Evolutionary conservation across 2,329 filamentous ascomycete species (phyloP).

Genomic region (Pseudogymnoascus sp.): DNA sequence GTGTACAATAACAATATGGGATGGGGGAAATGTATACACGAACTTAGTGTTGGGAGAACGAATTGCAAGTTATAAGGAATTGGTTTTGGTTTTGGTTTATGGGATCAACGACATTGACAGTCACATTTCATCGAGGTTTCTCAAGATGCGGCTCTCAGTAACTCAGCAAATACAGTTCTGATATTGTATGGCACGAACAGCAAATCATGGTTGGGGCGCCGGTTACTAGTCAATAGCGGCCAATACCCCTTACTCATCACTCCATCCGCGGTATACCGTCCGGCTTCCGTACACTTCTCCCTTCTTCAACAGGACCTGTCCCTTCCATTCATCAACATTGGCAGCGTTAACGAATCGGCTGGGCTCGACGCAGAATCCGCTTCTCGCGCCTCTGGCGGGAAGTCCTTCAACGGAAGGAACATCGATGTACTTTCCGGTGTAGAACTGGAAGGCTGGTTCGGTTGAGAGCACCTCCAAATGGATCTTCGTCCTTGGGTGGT

Average conservation of each 20-base stretch:
- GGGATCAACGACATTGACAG: neutral
- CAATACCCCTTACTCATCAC: constrained; percentile 36
- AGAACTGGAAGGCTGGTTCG: constrained; percentile 95
- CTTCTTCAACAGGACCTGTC: constrained; percentile 73
- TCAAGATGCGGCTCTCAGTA: neutral
- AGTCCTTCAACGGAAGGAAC: constrained; percentile 55
- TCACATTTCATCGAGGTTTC: neutral
- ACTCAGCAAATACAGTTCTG: neutral
- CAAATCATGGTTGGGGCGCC: neutral
- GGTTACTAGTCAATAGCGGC: neutral
- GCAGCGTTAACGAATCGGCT: constrained; percentile 83
- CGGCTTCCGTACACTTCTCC: constrained; percentile 74
- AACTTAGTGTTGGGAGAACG: neutral
- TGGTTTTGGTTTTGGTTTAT: neutral
- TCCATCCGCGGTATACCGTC: constrained; percentile 82
- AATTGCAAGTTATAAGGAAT: neutral
- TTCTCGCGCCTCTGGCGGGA: constrained; percentile 57
- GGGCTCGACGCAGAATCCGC: constrained; percentile 88
- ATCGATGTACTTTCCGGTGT: constrained; percentile 79
- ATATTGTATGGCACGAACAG: neutral
- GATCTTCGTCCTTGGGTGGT: constrained; percentile 65
- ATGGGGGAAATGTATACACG: neutral
- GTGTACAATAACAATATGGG: constrained; percentile 6
- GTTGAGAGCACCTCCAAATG: constrained; percentile 85
- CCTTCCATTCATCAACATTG: constrained; percentile 73